phyloP scores from a whole-genome alignment of 441 rosid genomes.

The Bruguiera hainesii region DNA sequence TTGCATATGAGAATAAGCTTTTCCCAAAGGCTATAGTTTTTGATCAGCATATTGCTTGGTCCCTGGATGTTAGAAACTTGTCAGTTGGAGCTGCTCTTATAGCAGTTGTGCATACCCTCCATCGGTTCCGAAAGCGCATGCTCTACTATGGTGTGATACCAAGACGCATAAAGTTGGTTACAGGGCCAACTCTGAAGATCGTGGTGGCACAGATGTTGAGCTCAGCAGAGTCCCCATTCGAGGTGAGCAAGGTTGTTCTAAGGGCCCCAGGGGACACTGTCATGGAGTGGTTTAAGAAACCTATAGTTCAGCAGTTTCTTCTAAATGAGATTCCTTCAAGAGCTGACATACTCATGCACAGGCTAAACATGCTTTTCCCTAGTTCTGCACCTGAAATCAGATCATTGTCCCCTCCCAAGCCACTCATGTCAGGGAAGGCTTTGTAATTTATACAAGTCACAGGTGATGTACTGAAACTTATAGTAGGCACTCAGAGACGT shows the following conservation, averaged over 20 bases:
- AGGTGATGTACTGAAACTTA: background rate
- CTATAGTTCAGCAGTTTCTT: conserved; percentile 93
- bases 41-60: conserved; percentile 98
- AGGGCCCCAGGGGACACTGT: conserved; percentile 87
- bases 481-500: background rate
- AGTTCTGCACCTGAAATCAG: conserved; percentile 93
- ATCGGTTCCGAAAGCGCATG: conserved; percentile 94
- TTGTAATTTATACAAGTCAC: conserved; percentile 11
- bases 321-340: conserved; percentile 88
- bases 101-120: conserved; percentile 95
- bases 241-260: conserved; percentile 87
- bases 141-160: conserved; percentile 91
- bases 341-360: conserved; percentile 88
- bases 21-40: conserved; percentile 96
- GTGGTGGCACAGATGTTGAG: conserved; percentile 90
- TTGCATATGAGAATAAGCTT: conserved; percentile 93
- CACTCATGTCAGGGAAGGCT: conserved; percentile 52
- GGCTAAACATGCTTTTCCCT: conserved; percentile 77
- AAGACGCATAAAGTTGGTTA: conserved; percentile 88
- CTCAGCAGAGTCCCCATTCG: conserved; percentile 89
- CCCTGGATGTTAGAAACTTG: conserved; percentile 87
- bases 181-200: conserved; percentile 91
- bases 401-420: conserved; percentile 76
- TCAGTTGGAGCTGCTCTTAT: conserved; percentile 96
- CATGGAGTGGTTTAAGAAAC: conserved; percentile 97